These are phyloP conservation scores for Dioscorea cayenensis DNA, from an alignment of 116 monocot species.

Conservation along the genomic window DNA sequence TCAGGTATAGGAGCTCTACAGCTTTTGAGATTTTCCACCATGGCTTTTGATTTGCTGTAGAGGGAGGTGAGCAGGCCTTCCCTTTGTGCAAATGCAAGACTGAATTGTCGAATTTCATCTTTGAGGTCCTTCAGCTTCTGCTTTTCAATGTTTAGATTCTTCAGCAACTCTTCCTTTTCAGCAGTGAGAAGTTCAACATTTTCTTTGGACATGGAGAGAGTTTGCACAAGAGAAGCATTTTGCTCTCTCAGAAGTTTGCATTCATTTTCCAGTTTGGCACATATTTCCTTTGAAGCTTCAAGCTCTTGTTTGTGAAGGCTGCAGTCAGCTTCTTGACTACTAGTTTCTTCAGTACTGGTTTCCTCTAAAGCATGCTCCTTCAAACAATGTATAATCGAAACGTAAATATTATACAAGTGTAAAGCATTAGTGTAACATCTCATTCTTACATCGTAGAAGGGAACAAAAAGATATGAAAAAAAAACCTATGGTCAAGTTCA, in stretches of 20 bases:
- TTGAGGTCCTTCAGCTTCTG: conserved; percentile 49
- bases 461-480: no score
- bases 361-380: conserved; percentile 19
- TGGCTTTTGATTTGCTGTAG: conserved; percentile 63
- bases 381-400: conserved; percentile 1
- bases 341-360: conserved; percentile 5
- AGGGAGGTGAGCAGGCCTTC: conserved; percentile 57
- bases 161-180: conserved; percentile 39
- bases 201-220: conserved; percentile 36
- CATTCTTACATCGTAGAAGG: not conserved
- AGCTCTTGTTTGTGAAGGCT: conserved; percentile 17
- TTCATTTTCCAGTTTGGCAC: conserved; percentile 35
- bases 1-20: not conserved
- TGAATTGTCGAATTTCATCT: conserved; percentile 51
- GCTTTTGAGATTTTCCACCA: conserved; percentile 46
- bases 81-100: conserved; percentile 49
- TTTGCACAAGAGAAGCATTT: conserved; percentile 36
- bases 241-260: conserved; percentile 41
- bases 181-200: conserved; percentile 22
- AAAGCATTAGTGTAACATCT: not conserved
- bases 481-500: no score
- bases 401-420: not conserved
- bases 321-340: conserved; percentile 22
- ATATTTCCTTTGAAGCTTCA: conserved; percentile 31
- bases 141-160: conserved; percentile 41